Conservation (phyloP, 208 protist genomes). For the Phytomonas francai region DNA sequence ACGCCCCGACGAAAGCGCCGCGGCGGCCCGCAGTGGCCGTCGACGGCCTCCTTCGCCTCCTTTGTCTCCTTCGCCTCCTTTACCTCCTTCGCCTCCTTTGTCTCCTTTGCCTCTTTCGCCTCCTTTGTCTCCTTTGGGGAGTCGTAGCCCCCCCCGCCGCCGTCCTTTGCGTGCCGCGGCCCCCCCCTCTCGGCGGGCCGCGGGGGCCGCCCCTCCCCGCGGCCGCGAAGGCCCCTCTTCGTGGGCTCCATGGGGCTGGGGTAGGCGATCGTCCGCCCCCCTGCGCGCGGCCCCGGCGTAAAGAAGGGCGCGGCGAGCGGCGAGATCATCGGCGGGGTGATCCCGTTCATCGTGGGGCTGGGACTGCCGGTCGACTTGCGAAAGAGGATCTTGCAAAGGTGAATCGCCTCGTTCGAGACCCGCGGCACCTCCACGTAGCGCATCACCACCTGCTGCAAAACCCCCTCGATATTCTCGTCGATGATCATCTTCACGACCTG, state of each 20-base stretch:
- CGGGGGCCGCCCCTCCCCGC: too few relatives aligned
- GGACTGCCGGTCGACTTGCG: slow-evolving; percentile 70
- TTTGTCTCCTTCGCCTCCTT: too few relatives aligned
- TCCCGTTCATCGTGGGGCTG: slow-evolving; percentile 39
- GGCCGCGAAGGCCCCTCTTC: not conserved
- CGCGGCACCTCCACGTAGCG: slow-evolving; percentile 56
- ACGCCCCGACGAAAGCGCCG: not conserved
- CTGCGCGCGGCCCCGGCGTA: slow-evolving; percentile 26
- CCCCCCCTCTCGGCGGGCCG: too few relatives aligned
- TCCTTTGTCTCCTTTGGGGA: too few relatives aligned
- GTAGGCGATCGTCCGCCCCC: not conserved
- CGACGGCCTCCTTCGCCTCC: not conserved
- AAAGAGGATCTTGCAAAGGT: slow-evolving; percentile 87
- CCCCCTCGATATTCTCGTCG: slow-evolving; percentile 59
- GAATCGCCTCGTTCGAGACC: slow-evolving; percentile 79
- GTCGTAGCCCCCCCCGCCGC: too few relatives aligned
- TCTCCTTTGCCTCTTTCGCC: too few relatives aligned
- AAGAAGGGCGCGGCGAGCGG: slow-evolving; percentile 25
- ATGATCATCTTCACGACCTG: slow-evolving; percentile 85
- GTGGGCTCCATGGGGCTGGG: not conserved
- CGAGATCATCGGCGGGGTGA: slow-evolving; percentile 72
- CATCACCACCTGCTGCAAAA: slow-evolving; percentile 64
- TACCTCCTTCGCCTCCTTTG: too few relatives aligned
- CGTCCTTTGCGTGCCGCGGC: too few relatives aligned
- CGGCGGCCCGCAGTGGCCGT: not conserved